Evolutionary conservation across 257 asterid species (phyloP).

Genomic region (Nicotiana tomentosiformis): DNA sequence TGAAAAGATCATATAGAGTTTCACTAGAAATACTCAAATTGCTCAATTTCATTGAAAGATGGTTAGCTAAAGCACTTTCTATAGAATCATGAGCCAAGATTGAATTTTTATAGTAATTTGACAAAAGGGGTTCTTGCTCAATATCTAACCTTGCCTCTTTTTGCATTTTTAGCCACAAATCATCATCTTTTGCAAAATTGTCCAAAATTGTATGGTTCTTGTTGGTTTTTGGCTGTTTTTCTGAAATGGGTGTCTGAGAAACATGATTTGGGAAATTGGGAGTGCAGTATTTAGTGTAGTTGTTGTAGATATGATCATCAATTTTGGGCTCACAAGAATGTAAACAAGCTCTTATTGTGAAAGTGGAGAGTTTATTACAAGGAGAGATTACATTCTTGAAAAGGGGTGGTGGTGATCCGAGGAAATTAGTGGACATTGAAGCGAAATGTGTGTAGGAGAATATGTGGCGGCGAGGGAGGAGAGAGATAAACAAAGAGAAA

Average conservation of each 20-base stretch:
- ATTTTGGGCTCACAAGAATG: conserved; percentile 31
- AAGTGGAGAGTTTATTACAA: neutral
- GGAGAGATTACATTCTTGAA: conserved; percentile 12
- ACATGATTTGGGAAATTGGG: conserved; percentile 32
- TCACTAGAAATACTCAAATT: conserved; percentile 40
- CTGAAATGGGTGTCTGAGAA: conserved; percentile 34
- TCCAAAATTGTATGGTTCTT: neutral
- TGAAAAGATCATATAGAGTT: conserved; percentile 48
- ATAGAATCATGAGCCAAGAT: conserved; percentile 53
- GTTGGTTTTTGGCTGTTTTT: conserved; percentile 9
- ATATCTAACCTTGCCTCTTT: conserved; percentile 65
- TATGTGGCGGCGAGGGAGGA: neutral
- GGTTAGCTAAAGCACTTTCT: conserved; percentile 54
- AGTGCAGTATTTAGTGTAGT: conserved; percentile 33
- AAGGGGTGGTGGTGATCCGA: conserved; percentile 23
- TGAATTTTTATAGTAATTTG: conserved; percentile 46
- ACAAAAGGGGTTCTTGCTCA: conserved; percentile 63
- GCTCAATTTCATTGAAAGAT: conserved; percentile 55
- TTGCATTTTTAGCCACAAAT: conserved; percentile 58
- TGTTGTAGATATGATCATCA: conserved; percentile 32
- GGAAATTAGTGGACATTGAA: conserved; percentile 41
- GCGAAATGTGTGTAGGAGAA: conserved; percentile 3
- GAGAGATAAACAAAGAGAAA: neutral
- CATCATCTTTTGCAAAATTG: conserved; percentile 11
- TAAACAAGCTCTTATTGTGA: conserved; percentile 50